phyloP scores from a whole-genome alignment of 108 stramenopile genomes.

The Cyclostephanos invisitatus region DNA sequence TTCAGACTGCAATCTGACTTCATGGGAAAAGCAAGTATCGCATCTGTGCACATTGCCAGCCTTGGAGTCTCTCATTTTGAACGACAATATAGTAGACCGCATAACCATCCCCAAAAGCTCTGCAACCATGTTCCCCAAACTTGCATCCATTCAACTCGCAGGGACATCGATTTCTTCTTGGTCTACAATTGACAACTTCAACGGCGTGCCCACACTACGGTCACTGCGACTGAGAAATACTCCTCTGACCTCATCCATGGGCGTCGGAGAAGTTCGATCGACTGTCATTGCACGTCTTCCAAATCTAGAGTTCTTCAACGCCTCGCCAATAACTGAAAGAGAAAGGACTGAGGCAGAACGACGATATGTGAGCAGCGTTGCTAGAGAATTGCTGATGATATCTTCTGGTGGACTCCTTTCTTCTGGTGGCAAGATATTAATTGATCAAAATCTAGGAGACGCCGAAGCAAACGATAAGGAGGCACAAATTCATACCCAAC shows the following conservation, averaged over 20 bases:
- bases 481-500: conserved; percentile 40
- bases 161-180: conserved; percentile 66
- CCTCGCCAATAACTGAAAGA: conserved; percentile 56
- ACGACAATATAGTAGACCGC: conserved; percentile 69
- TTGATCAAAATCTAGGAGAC: background rate
- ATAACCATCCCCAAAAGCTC: conserved; percentile 27
- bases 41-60: conserved; percentile 54
- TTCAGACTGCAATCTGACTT: conserved; percentile 67
- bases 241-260: conserved; percentile 69
- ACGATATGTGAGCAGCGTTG: conserved; percentile 73
- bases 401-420: conserved; percentile 38
- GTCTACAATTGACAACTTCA: conserved; percentile 66
- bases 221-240: conserved; percentile 67
- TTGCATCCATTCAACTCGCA: conserved; percentile 68
- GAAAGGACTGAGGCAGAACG: conserved; percentile 85
- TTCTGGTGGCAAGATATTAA: background rate
- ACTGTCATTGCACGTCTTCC: conserved; percentile 78
- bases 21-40: conserved; percentile 62
- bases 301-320: conserved; percentile 67
- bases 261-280: conserved; percentile 76
- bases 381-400: conserved; percentile 52
- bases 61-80: conserved; percentile 73
- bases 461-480: conserved; percentile 17
- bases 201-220: conserved; percentile 47
- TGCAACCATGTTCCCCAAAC: conserved; percentile 39